These are phyloP conservation scores for Tulasnella calospora DNA, from an alignment of 768 basidiomycete species.

Conservation along the genomic window DNA sequence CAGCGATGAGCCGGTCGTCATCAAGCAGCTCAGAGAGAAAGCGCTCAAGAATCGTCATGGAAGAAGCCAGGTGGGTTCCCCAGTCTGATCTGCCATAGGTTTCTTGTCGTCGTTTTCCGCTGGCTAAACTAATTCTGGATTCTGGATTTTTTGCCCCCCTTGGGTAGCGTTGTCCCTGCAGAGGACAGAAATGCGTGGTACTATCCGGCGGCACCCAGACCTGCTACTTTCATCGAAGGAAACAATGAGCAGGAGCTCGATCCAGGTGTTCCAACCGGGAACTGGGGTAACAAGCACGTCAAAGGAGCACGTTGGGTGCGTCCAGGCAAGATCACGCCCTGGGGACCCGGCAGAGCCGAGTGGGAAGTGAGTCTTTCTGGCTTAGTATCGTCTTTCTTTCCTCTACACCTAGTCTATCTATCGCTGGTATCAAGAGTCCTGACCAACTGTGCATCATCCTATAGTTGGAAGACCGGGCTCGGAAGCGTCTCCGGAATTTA, in stretches of 20 bases:
- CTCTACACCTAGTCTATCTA: background rate
- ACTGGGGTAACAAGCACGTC: constrained; percentile 77
- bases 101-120: background rate
- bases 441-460: background rate
- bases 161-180: constrained; percentile 33
- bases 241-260: constrained; percentile 20
- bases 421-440: background rate
- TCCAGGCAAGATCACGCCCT: constrained; percentile 72
- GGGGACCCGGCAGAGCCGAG: constrained; percentile 80
- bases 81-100: background rate
- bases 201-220: constrained; percentile 51
- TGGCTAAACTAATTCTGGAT: background rate
- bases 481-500: constrained; percentile 69
- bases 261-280: constrained; percentile 48
- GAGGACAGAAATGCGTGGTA: constrained; percentile 78
- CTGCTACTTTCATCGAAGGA: background rate
- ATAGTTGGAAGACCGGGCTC: constrained; percentile 75
- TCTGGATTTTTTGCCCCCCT: background rate
- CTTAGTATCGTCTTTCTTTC: background rate
- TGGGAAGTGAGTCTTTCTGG: constrained; percentile 58
- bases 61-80: constrained; percentile 13
- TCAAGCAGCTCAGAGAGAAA: constrained; percentile 14
- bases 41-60: constrained; percentile 18
- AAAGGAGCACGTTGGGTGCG: constrained; percentile 79
- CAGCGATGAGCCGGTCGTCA: constrained; percentile 1